phyloP scores from a whole-genome alignment of 2,329 filamentous ascomycete genomes.

The Salinomyces thailandicus region DNA sequence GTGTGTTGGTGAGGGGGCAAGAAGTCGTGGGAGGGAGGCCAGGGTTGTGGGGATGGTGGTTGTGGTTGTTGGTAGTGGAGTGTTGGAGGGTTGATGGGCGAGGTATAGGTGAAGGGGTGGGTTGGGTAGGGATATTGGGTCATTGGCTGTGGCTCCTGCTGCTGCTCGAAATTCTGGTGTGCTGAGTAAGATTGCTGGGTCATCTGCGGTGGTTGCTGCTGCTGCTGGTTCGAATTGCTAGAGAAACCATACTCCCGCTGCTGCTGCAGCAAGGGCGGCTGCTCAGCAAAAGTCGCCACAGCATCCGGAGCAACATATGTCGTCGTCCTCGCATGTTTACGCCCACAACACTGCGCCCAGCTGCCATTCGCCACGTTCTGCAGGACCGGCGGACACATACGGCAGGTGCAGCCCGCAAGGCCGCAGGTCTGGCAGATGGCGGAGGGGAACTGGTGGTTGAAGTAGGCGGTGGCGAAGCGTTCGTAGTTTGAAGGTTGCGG shows the following conservation, averaged over 20 bases:
- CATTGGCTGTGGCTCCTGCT: no score
- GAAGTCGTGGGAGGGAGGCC: no score
- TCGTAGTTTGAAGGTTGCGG: conserved; percentile 14
- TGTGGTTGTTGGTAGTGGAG: no score
- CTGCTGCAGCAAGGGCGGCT: no score
- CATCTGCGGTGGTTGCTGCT: not conserved
- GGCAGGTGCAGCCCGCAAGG: conserved; percentile 24
- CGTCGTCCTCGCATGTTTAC: conserved; percentile 22
- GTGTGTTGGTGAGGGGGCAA: no score
- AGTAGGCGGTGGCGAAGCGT: conserved; percentile 18
- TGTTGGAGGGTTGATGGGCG: no score
- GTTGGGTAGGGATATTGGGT: no score
- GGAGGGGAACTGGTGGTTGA: conserved; percentile 22
- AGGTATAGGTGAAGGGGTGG: no score
- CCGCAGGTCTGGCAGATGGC: conserved; percentile 27
- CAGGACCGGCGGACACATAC: conserved; percentile 24
- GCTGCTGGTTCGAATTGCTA: not conserved
- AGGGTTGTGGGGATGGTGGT: no score
- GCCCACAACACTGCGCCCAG: conserved; percentile 26
- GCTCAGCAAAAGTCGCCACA: conserved; percentile 1
- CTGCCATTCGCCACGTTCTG: conserved; percentile 21
- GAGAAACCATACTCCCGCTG: no score
- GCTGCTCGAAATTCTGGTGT: no score
- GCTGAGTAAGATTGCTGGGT: not conserved
- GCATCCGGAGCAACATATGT: conserved; percentile 12